Percentiles rank a stretch among this genome's conserved stretches.
These are phyloP conservation scores for Baorangia bicolor DNA, from an alignment of 768 basidiomycete genomes.

Conservation along the genomic window DNA sequence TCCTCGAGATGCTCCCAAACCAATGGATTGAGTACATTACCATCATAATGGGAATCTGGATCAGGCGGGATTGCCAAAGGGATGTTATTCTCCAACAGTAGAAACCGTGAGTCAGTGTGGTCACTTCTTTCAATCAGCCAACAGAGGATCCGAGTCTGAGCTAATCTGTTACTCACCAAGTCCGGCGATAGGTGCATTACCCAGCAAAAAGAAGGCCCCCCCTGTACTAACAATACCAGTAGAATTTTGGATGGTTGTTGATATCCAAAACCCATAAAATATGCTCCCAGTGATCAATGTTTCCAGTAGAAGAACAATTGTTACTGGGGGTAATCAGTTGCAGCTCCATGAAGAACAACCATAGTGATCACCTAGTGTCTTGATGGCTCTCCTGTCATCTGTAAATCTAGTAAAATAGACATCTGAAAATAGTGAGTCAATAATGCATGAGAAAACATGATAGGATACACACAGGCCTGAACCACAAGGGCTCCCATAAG, in stretches of 20 bases:
- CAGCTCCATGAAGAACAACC: background rate
- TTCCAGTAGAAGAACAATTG: slow-evolving; percentile 11
- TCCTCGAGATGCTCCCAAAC: background rate
- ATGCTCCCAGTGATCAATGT: slow-evolving; percentile 2
- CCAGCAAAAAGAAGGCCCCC: background rate
- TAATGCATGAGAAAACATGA: too few species aligned
- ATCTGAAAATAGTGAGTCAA: slow-evolving; percentile 1
- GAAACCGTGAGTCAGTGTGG: slow-evolving; percentile 12
- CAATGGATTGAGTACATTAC: background rate
- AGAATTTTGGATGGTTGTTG: background rate
- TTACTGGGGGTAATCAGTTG: background rate
- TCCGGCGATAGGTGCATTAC: slow-evolving; percentile 6
- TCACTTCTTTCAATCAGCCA: slow-evolving; percentile 2
- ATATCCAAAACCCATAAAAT: slow-evolving; percentile 13
- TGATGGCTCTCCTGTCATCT: slow-evolving; percentile 13
- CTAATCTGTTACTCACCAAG: slow-evolving; percentile 5
- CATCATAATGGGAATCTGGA: slow-evolving; percentile 8
- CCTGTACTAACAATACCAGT: fast-evolving
- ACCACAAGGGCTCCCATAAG: slow-evolving; percentile 12
- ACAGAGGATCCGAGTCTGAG: too few species aligned
- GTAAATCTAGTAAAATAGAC: slow-evolving; percentile 20
- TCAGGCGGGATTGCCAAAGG: background rate
- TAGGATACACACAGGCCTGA: slow-evolving; percentile 5
- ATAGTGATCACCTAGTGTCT: slow-evolving; percentile 2
- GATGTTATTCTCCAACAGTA: slow-evolving; percentile 17